Base-by-base conservation (phyloP, 2,329 filamentous ascomycete genomes). In the Colletotrichum liriopes region DNA sequence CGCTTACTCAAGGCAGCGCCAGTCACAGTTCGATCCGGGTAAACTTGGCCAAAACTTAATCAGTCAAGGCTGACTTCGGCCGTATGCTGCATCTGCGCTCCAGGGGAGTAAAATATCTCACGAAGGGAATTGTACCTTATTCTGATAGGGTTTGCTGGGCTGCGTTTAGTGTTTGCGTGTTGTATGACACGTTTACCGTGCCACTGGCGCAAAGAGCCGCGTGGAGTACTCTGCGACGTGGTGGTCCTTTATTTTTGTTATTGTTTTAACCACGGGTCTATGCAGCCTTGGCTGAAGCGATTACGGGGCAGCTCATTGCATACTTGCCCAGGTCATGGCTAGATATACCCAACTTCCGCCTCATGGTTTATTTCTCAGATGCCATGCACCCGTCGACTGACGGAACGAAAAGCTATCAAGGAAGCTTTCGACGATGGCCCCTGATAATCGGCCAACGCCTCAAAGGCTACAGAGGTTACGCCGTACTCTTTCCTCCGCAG, bases 401-500 rank as follows among this genome's bases (percentile, higher is more conserved):
- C 51, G 29, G 18, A n/a, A n/a, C 51, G 16, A 8, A 18, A 55
- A 14, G 14, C 18, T 35, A 54, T 47, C 47, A 11, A 14, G 11
- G 14, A 37, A 26, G 16, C 35, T 32, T 3, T 6, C 52, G 5
- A 29, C 2, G 18, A 56, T 56, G 65, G n/a, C 39, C 5, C 3
- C 65, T 23, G 12, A 41, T 16, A 64, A 20, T 43, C n/a, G 16
- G 39, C 47, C 56, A 29, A 8, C 65, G 16, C 60, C 43, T 26
- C 60, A 35, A 9, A 16, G 18, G 43, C 51, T 65, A 41, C 32
- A 52, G 1, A 56, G 39, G 8, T 7, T 69, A 2, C 41, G 66
- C 35, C 56, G 60, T 16, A 69, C 43, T n/a, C 32, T 65, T 3
- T 71, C 64, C 6, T 65, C 56, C 3, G 56, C 64, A 8, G 68